Percentiles rank a stretch among this genome's conserved stretches.
Conservation (phyloP, 1,139 yeast genomes). For the Debaryomyces coudertii region DNA sequence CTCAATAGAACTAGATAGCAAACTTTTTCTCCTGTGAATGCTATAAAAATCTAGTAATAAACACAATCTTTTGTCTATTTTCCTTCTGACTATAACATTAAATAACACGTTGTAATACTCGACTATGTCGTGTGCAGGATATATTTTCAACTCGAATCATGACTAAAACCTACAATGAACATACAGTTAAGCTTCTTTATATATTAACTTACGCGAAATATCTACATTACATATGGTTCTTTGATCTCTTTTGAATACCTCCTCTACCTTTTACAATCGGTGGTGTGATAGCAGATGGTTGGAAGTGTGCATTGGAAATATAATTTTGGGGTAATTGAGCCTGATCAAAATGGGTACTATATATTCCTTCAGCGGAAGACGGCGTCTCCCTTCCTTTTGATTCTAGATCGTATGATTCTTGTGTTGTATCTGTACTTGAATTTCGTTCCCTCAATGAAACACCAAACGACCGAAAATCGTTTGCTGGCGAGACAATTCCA, state of each 20-base stretch:
- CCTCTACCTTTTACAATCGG: slow-evolving; percentile 54
- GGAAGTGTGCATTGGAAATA: slow-evolving; percentile 4
- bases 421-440: background rate
- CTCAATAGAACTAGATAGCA: slow-evolving; percentile 3
- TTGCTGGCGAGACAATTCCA: background rate
- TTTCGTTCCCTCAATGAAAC: background rate
- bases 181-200: background rate
- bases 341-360: background rate
- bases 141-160: background rate
- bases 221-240: slow-evolving; percentile 30
- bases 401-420: slow-evolving; percentile 1
- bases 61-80: background rate
- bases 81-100: background rate
- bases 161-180: background rate
- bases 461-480: background rate
- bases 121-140: slow-evolving; percentile 2
- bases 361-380: slow-evolving; percentile 1
- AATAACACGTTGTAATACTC: slow-evolving; percentile 6
- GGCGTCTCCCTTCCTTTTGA: slow-evolving; percentile 1
- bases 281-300: slow-evolving; percentile 10
- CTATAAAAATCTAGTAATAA: background rate
- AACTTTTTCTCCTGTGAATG: background rate
- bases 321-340: background rate
- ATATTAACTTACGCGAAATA: background rate
- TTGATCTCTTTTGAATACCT: slow-evolving; percentile 52